phyloP scores from a whole-genome alignment of 129 eudicot species.

The Glebionis coronaria region DNA sequence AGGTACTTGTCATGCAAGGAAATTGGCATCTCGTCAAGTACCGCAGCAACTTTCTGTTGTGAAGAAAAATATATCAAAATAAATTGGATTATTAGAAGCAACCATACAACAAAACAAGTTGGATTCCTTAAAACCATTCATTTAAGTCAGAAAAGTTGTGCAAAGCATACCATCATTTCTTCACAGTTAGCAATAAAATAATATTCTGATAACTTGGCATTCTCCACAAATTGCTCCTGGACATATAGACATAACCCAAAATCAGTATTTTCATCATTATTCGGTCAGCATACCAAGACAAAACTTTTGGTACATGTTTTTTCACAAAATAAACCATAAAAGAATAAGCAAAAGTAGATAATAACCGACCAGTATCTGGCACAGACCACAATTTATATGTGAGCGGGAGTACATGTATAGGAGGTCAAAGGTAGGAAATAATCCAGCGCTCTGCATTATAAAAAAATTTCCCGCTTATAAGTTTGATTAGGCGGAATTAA shows the following conservation, averaged over 20 bases:
- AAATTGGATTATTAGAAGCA: not conserved
- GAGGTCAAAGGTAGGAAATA: constrained; percentile 85
- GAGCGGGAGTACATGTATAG: constrained; percentile 78
- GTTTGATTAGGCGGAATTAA: not conserved
- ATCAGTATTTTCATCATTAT: no score
- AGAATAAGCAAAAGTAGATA: constrained; percentile 14
- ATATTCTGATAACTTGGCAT: constrained; percentile 75
- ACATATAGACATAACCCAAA: not conserved
- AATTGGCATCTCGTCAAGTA: constrained; percentile 88
- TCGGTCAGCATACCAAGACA: no score
- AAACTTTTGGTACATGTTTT: no score
- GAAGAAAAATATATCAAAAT: constrained; percentile 11
- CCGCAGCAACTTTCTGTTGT: constrained; percentile 84
- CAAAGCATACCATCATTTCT: constrained; percentile 66
- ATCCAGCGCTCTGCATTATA: constrained; percentile 77
- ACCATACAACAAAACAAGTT: not conserved
- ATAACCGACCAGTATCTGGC: constrained; percentile 75
- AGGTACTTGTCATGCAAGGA: constrained; percentile 77
- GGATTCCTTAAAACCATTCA: not conserved
- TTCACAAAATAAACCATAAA: not conserved
- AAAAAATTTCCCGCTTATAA: not conserved
- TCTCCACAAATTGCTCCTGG: constrained; percentile 79
- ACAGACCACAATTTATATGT: constrained; percentile 57
- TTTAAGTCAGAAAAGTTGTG: constrained; percentile 1
- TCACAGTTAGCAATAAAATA: constrained; percentile 79